phyloP scores from a whole-genome alignment of 2,329 filamentous ascomycete species.

The Scedosporium dehoogii region DNA sequence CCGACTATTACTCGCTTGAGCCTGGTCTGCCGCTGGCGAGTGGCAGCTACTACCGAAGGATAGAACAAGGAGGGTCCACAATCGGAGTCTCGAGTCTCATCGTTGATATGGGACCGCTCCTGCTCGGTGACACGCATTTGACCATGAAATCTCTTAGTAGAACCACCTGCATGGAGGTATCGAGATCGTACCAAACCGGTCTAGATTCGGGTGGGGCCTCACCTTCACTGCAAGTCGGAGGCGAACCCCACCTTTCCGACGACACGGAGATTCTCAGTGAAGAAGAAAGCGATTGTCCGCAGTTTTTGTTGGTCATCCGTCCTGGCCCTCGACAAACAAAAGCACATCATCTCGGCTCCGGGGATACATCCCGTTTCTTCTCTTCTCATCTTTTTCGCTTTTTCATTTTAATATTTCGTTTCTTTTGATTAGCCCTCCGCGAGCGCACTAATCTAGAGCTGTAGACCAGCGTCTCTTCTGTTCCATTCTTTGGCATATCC shows the following conservation, averaged over 20 bases:
- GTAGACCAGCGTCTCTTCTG: neutral
- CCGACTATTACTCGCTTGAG: neutral
- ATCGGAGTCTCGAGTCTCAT: neutral
- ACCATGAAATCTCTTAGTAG: no score
- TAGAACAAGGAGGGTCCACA: neutral
- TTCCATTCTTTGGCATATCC: neutral
- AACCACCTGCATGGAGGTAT: neutral
- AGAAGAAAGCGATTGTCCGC: neutral
- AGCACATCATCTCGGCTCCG: neutral
- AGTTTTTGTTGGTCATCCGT: neutral
- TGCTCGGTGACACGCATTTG: neutral
- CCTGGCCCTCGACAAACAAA: neutral
- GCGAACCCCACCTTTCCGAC: neutral
- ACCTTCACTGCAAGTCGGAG: neutral
- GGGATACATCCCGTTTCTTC: neutral
- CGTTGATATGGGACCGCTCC: no score
- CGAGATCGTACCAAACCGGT: neutral
- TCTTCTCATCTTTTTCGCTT: neutral
- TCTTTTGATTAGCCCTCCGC: neutral
- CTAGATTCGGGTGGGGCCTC: neutral
- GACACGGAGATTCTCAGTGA: neutral
- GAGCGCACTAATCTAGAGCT: neutral
- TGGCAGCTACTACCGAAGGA: neutral
- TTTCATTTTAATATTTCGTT: neutral
- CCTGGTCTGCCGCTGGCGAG: neutral